A percentile compares a stretch with the other conserved stretches of the same genome.
Conservation (phyloP, 192 early-diverging fungal species). For the Blastocladiella britannica region DNA sequence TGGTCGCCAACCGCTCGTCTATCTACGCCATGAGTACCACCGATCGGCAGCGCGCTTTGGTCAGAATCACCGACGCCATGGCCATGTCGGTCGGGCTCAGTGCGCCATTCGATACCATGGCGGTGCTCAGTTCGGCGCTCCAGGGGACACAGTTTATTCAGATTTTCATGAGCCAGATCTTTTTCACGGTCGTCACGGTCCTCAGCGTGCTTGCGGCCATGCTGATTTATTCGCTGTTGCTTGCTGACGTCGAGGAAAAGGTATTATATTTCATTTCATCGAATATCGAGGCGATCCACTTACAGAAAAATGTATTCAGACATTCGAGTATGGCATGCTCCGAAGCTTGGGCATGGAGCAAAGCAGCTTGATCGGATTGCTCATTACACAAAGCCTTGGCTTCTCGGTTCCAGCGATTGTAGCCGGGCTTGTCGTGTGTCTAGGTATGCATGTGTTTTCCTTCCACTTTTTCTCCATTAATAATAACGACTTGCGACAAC, state of each 20-base stretch:
- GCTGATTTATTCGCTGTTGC: slow-evolving; percentile 14
- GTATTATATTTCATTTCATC: too few species aligned
- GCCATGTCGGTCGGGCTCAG: slow-evolving; percentile 5
- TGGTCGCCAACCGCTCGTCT: slow-evolving; percentile 5
- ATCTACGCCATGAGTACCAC: slow-evolving; percentile 4
- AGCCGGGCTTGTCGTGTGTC: slow-evolving; percentile 9
- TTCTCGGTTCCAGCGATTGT: slow-evolving; percentile 12
- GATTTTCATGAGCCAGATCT: slow-evolving; percentile 9
- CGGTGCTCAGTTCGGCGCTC: slow-evolving; percentile 7
- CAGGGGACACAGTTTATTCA: slow-evolving; percentile 10
- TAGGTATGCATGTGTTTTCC: too few species aligned
- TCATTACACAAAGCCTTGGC: slow-evolving; percentile 11
- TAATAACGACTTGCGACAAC: too few species aligned
- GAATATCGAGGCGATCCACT: too few species aligned
- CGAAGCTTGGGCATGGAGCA: slow-evolving; percentile 12
- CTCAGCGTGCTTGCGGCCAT: slow-evolving; percentile 8
- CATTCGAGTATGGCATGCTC: slow-evolving; percentile 18
- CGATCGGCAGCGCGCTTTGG: slow-evolving; percentile 4
- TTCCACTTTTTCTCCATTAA: too few species aligned
- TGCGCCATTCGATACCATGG: slow-evolving; percentile 6
- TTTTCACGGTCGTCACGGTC: slow-evolving; percentile 11
- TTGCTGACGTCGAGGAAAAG: slow-evolving; percentile 16
- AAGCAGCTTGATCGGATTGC: slow-evolving; percentile 5
- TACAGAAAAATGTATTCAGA: too few species aligned
- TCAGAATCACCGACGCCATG: slow-evolving; percentile 10